phyloP scores from a whole-genome alignment of 2,329 filamentous ascomycete genomes.

The Claviceps quebecensis region DNA sequence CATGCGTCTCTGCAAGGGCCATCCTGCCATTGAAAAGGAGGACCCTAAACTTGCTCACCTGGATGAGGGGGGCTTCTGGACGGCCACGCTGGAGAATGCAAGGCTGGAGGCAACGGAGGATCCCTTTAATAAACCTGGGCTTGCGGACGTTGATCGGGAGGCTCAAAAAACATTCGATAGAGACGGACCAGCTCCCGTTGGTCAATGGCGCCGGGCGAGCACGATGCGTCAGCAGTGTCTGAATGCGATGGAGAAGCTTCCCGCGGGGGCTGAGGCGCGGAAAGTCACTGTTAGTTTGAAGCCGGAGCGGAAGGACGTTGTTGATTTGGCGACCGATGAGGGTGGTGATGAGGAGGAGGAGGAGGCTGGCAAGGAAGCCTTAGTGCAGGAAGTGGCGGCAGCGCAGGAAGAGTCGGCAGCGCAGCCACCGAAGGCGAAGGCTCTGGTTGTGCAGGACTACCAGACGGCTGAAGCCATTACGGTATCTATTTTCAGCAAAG shows the following conservation, averaged over 20 bases:
- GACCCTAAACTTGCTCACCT: constrained; percentile 18
- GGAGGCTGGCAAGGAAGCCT: too few relatives aligned
- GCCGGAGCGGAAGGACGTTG: constrained; percentile 19
- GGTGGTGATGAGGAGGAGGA: neutral
- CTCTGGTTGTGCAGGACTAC: constrained; percentile 20
- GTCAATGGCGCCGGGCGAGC: constrained; percentile 26
- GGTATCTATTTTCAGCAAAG: constrained; percentile 29
- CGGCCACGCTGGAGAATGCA: constrained; percentile 19
- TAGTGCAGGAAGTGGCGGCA: neutral
- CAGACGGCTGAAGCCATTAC: constrained; percentile 21
- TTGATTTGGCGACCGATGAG: constrained; percentile 6
- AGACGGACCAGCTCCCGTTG: neutral
- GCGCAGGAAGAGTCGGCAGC: neutral
- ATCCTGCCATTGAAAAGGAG: constrained; percentile 17
- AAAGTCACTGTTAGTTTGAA: constrained; percentile 26
- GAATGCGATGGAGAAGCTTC: constrained; percentile 27
- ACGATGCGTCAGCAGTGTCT: constrained; percentile 35
- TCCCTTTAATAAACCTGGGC: constrained; percentile 11
- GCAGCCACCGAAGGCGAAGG: neutral
- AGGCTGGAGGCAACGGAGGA: constrained; percentile 12
- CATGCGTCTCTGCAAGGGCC: constrained; percentile 23
- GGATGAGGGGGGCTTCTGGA: constrained; percentile 35
- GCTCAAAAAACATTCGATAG: too few relatives aligned
- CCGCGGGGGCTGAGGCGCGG: constrained; percentile 29
- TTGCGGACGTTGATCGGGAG: neutral